Evolutionary conservation across 805 yeast species (phyloP).

Genomic region (Starmerella bacillaris): DNA sequence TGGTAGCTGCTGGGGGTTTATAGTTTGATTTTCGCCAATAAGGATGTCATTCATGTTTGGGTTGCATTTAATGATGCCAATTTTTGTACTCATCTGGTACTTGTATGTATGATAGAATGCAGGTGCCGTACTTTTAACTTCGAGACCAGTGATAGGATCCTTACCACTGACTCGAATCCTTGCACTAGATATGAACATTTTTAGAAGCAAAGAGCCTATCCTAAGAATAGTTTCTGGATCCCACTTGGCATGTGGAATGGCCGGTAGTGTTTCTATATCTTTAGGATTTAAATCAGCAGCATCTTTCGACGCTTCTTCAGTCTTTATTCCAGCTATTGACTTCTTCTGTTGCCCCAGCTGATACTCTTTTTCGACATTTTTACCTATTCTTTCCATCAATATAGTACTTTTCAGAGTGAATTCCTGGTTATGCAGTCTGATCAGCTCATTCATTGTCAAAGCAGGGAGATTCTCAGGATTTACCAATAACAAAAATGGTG

Average conservation of each 20-base stretch:
- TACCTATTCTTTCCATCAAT: constrained; percentile 66
- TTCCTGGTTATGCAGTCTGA: constrained; percentile 47
- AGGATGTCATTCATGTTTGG: constrained; percentile 45
- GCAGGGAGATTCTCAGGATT: constrained; percentile 68
- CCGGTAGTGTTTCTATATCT: background rate
- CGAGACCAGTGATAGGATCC: constrained; percentile 60
- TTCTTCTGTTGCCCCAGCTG: constrained; percentile 16
- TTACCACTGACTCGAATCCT: constrained; percentile 59
- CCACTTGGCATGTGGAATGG: constrained; percentile 26
- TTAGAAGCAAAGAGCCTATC: constrained; percentile 63
- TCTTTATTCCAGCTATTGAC: background rate
- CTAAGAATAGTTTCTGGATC: constrained; percentile 42
- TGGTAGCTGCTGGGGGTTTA: constrained; percentile 74
- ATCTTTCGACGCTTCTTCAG: background rate
- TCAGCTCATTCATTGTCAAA: constrained; percentile 63
- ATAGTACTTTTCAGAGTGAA: constrained; percentile 50
- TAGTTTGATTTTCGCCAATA: constrained; percentile 45
- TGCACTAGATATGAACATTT: constrained; percentile 64
- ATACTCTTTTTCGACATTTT: constrained; percentile 69
- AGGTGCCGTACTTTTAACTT: constrained; percentile 59
- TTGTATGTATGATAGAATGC: constrained; percentile 84
- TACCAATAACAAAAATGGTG: constrained; percentile 58
- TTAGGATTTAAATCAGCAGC: constrained; percentile 1
- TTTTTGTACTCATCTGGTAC: constrained; percentile 54
- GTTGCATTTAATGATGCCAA: constrained; percentile 71